Evolutionary conservation across 768 basidiomycete genomes (phyloP), one percentile per base, ranked within the genome.

Genomic region (Gloeophyllum trabeum): DNA sequence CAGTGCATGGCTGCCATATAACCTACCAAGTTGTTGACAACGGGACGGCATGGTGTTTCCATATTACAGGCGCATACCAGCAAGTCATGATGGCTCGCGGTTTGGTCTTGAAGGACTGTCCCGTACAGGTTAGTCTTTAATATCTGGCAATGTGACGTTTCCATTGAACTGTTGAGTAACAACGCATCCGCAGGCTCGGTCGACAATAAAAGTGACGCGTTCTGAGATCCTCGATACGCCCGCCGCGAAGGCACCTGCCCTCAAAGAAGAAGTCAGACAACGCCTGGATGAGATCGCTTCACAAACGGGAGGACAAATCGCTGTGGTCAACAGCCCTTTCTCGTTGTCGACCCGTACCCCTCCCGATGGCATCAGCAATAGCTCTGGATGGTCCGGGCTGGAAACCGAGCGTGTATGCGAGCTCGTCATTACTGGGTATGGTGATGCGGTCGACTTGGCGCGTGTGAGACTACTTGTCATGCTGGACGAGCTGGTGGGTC

Each of bases 371-470:
- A 79, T 86, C 51, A 81, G 75, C 49, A 81, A 65, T 48, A 81
- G 70, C 50, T 80, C 79, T 21, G 85, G 86, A 25, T 89, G 87
- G 73, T 83, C 83, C 3, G 91, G 93, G 2, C 73, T 98, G 13
- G 94, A 97, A 66, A 87, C 88, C 1, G 94, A 98, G 60, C 73
- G 90, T 44, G 83, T 89, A 37, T 97, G 94, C 54, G 91, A 96
- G 56, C 71, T 97, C 34, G 85, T 93, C 46, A 72, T 98, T 45
- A 89, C 88, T 18, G 94, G 94, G 1, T 71, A 76, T 35, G 82
- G 85, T 32, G 89, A 96, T 54, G 79, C 86, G 26, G 91, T 94
- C 16, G 89, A 94, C 52, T 70, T 93, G 21, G 94, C 94, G 23
- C 78, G 91, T 50, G 87, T 96, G 26, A 76, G 88, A 24, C 61